These are phyloP conservation scores for Gnomoniopsis smithogilvyi DNA, from an alignment of 2,329 filamentous ascomycete species.

Conservation along the genomic window DNA sequence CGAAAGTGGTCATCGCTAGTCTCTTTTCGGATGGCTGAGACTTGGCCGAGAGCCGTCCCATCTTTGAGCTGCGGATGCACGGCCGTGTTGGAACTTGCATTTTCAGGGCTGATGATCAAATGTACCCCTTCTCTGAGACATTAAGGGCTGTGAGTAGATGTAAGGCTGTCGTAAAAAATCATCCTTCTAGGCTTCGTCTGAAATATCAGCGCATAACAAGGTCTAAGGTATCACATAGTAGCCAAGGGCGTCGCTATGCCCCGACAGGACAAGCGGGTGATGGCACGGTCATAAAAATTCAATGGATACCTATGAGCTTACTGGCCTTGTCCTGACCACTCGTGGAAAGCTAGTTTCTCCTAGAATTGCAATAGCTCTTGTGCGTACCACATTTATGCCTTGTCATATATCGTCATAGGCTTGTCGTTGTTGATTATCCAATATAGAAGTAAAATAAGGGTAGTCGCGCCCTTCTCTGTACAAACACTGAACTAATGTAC, in stretches of 20 bases:
- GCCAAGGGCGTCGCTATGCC: neutral
- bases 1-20: slow-evolving; percentile 2
- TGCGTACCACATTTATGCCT: no score
- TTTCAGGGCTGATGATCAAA: neutral
- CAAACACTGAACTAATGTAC: no score
- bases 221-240: slow-evolving; percentile 7
- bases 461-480: no score
- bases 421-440: no score
- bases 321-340: no score
- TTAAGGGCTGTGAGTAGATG: neutral
- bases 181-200: neutral
- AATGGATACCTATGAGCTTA: neutral
- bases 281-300: neutral
- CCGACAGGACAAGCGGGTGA: neutral
- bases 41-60: neutral
- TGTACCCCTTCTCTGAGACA: neutral
- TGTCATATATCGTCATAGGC: no score
- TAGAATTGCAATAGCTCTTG: neutral
- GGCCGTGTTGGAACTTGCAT: neutral
- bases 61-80: neutral
- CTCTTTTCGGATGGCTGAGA: slow-evolving; percentile 1
- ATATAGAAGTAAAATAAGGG: no score
- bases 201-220: neutral
- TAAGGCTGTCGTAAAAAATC: neutral
- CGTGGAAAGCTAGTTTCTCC: neutral